phyloP scores from a whole-genome alignment of 1,284 basidiomycete genomes.

The Macrocystidia cucumis region DNA sequence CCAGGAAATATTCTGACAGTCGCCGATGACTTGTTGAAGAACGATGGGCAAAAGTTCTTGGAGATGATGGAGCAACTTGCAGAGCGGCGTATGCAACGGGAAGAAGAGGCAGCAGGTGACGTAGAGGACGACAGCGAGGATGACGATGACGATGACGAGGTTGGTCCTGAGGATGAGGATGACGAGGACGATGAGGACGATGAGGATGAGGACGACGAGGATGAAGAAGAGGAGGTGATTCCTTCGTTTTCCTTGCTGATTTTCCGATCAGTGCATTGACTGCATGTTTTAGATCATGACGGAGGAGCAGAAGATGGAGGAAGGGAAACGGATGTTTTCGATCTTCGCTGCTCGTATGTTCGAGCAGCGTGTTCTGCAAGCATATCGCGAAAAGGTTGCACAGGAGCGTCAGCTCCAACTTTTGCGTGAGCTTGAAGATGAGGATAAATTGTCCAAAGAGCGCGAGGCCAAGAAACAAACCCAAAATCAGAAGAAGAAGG shows the following conservation, averaged over 20 bases:
- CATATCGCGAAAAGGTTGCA: slow-evolving; percentile 89
- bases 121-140: slow-evolving; percentile 45
- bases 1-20: slow-evolving; percentile 96
- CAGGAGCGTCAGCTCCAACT: slow-evolving; percentile 86
- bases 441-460: slow-evolving; percentile 74
- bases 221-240: slow-evolving; percentile 43
- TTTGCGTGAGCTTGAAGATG: slow-evolving; percentile 84
- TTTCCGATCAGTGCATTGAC: slow-evolving; percentile 6
- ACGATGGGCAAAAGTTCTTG: slow-evolving; percentile 97
- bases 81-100: slow-evolving; percentile 87
- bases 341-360: slow-evolving; percentile 99
- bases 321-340: slow-evolving; percentile 98
- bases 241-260: slow-evolving; percentile 11
- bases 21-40: slow-evolving; percentile 96
- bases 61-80: slow-evolving; percentile 99
- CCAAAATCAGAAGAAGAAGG: slow-evolving; percentile 98
- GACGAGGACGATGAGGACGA: slow-evolving; percentile 43
- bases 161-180: slow-evolving; percentile 31
- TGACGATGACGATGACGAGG: slow-evolving; percentile 27
- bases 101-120: slow-evolving; percentile 81
- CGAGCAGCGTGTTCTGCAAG: slow-evolving; percentile 92
- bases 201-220: slow-evolving; percentile 40
- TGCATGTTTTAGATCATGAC: slow-evolving; percentile 50
- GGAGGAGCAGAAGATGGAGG: slow-evolving; percentile 94
- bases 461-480: slow-evolving; percentile 91